Evolutionary conservation across 2,329 filamentous ascomycete genomes (phyloP), one percentile per base, ranked within the genome.

Genomic region (Penicillium janthinellum): DNA sequence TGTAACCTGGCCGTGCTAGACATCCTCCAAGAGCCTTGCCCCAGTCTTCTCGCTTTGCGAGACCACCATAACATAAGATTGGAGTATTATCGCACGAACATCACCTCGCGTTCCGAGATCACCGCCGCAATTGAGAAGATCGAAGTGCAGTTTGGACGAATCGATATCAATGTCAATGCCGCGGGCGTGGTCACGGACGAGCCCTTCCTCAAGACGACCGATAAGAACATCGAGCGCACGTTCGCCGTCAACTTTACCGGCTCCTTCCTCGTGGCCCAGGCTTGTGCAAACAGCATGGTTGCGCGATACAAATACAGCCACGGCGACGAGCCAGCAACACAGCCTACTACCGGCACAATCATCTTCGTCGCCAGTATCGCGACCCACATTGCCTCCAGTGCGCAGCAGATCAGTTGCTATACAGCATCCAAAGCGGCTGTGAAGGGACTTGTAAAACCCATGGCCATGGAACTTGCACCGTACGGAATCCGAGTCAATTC

Each of bases 361-460:
- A 69, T 77, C 37, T 70, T 76, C 59, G 71, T 77, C 50, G 73
- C 71, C 38, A 72, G 69, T 37, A 69, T 75, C 48, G 71, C 74
- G 15, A 71, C 73, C 7, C 69, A 77, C 49, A 63, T 73, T 58
- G 71, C 70, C 41, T 65, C 70, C 10, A 67, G 66, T 0, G 71
- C 67, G 15, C 72, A 74, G 54, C 67, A 68, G 8, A 74, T 75
- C 60, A 63, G 66, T 7, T 68, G 66, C 58, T 76, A 74, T 67
- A 69, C 67, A 41, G 70, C 73, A 44, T 73, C 70, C 44, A 64
- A 72, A 70, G 64, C 65, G 11, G 70, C 66, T 25, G 62, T 72
- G 11, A 61, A 60, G 37, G 67, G 67, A 3, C 60, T 72, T 6
- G 64, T 68, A 45, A 69, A 70, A 39, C 64, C 68, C 12, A 59